Percentiles rank a stretch among this genome's conserved stretches.
These are phyloP conservation scores for Stagonosporopsis chrysanthemi DNA, from an alignment of 2,329 filamentous ascomycete genomes.

Conservation along the genomic window DNA sequence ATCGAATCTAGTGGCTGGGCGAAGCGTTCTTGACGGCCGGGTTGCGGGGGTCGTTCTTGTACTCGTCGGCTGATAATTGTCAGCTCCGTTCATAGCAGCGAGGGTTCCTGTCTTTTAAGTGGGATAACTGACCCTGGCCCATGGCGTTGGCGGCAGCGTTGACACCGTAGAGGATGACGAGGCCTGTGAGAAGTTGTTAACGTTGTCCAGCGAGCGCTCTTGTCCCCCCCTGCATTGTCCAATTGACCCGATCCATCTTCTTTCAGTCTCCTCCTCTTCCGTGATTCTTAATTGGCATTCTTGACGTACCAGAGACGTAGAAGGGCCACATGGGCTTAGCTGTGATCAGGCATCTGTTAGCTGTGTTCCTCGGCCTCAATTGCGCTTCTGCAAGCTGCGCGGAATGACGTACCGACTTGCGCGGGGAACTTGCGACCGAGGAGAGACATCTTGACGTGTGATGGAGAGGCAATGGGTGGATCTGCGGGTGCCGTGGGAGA, in stretches of 20 bases:
- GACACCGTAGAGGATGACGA: constrained; percentile 89
- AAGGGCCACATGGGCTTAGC: constrained; percentile 92
- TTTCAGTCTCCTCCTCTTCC: neutral
- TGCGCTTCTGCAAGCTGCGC: constrained; percentile 3
- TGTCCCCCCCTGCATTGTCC: neutral
- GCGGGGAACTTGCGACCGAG: constrained; percentile 62
- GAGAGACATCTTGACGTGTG: constrained; percentile 51
- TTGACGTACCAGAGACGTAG: constrained; percentile 85
- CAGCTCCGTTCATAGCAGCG: constrained; percentile 19
- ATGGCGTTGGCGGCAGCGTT: constrained; percentile 82
- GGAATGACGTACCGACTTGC: constrained; percentile 55
- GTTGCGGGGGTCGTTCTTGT: constrained; percentile 97
- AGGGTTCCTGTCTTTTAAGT: neutral
- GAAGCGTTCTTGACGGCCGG: constrained; percentile 54
- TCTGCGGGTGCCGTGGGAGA: constrained; percentile 41
- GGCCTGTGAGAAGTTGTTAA: constrained; percentile 61
- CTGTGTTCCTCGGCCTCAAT: constrained; percentile 19
- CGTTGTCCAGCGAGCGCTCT: constrained; percentile 8
- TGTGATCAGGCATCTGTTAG: constrained; percentile 57
- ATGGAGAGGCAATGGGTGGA: constrained; percentile 41
- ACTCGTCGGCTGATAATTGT: constrained; percentile 76
- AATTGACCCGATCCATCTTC: neutral
- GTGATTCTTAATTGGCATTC: neutral
- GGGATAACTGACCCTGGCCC: constrained; percentile 72
- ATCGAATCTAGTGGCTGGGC: constrained; percentile 40